phyloP scores from a whole-genome alignment of 345 rosid genomes.

The Odontarrhena argentea region DNA sequence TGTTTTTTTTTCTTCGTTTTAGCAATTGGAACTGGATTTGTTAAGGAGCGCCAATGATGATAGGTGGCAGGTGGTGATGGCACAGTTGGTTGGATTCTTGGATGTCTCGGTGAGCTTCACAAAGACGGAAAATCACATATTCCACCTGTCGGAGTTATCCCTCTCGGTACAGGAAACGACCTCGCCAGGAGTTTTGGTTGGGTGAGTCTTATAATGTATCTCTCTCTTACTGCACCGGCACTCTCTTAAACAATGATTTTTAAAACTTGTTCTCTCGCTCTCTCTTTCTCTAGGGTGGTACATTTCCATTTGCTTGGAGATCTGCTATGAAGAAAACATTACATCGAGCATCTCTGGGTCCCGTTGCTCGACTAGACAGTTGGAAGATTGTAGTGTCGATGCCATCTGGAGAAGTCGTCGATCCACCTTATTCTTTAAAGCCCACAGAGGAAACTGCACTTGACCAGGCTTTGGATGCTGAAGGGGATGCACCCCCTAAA shows the following conservation, averaged over 20 bases:
- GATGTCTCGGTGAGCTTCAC: slow-evolving; percentile 76
- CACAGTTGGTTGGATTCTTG: slow-evolving; percentile 96
- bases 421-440: slow-evolving; percentile 82
- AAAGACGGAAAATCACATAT: slow-evolving; percentile 55
- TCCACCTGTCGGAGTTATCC: slow-evolving; percentile 91
- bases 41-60: slow-evolving; percentile 12
- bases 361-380: slow-evolving; percentile 71
- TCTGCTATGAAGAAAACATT: slow-evolving; percentile 80
- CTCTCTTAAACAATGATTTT: slow-evolving; percentile 26
- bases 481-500: slow-evolving; percentile 60
- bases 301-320: slow-evolving; percentile 96
- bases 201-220: slow-evolving; percentile 47
- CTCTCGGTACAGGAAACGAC: slow-evolving; percentile 98
- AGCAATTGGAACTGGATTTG: not conserved
- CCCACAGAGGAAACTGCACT: slow-evolving; percentile 61
- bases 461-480: slow-evolving; percentile 66
- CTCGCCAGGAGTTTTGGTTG: slow-evolving; percentile 92
- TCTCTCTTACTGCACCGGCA: slow-evolving; percentile 8
- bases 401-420: slow-evolving; percentile 69
- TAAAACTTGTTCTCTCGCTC: slow-evolving; percentile 7
- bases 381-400: slow-evolving; percentile 77
- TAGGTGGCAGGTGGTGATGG: slow-evolving; percentile 99
- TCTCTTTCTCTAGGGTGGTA: slow-evolving; percentile 70
- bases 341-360: slow-evolving; percentile 57
- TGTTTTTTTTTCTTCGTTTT: not conserved